Percentiles rank a stretch among this genome's conserved stretches.
Conservation (phyloP, 2,329 filamentous ascomycete species). For the Talaromyces sp. region DNA sequence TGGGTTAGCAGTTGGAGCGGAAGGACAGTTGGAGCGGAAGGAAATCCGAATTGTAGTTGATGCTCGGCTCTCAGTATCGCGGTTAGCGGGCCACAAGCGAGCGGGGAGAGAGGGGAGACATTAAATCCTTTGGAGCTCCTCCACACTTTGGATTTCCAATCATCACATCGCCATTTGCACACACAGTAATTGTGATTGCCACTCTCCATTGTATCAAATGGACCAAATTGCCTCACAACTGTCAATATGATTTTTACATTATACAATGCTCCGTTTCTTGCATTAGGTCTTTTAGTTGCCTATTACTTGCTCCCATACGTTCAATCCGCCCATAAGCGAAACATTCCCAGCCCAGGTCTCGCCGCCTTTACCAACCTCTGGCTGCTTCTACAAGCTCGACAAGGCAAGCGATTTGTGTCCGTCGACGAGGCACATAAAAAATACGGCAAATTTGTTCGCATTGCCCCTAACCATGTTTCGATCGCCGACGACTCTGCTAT, state of each 20-base stretch:
- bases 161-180: background rate
- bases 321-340: slow-evolving; percentile 55
- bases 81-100: too few species aligned
- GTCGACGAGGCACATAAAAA: slow-evolving; percentile 76
- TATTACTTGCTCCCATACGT: slow-evolving; percentile 63
- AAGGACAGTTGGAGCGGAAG: too few species aligned
- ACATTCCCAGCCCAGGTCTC: slow-evolving; percentile 55
- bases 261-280: background rate
- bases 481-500: slow-evolving; percentile 79
- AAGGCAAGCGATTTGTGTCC: slow-evolving; percentile 64
- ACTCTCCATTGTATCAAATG: background rate
- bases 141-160: background rate
- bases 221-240: background rate
- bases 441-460: slow-evolving; percentile 74
- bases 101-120: too few species aligned
- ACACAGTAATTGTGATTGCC: background rate
- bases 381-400: slow-evolving; percentile 69
- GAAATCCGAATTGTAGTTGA: too few species aligned
- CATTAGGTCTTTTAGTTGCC: slow-evolving; percentile 26
- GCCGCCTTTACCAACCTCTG: slow-evolving; percentile 76
- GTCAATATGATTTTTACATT: slow-evolving; percentile 1
- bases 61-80: too few species aligned
- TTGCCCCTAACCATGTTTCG: slow-evolving; percentile 83
- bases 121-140: background rate
- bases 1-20: background rate